A percentile compares a stretch with the other conserved stretches of the same genome.
Conservation (phyloP, 2,329 filamentous ascomycete species). For the Rhynchosporium graminicola region DNA sequence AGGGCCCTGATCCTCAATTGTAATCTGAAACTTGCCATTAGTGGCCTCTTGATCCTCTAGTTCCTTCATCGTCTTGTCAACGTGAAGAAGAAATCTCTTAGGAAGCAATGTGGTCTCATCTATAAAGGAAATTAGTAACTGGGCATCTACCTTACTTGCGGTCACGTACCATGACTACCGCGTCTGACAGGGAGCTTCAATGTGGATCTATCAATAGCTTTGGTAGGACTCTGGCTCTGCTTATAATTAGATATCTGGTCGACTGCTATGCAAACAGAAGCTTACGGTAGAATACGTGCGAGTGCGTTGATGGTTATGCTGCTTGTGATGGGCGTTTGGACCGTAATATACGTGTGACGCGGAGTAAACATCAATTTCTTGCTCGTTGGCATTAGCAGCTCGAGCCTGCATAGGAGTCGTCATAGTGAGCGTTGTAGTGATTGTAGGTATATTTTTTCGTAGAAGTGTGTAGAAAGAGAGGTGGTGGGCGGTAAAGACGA, state of each 20-base stretch:
- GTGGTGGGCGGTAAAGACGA: neutral
- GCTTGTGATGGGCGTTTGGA: slow-evolving; percentile 30
- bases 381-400: slow-evolving; percentile 12
- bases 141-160: neutral
- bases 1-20: slow-evolving; percentile 90
- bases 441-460: neutral
- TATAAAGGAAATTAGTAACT: slow-evolving; percentile 42
- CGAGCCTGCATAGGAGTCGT: slow-evolving; percentile 22
- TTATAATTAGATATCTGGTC: slow-evolving; percentile 18
- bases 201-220: slow-evolving; percentile 25
- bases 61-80: slow-evolving; percentile 78
- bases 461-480: neutral
- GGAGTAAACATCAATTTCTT: slow-evolving; percentile 38
- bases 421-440: slow-evolving; percentile 24
- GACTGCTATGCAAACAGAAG: neutral
- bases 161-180: slow-evolving; percentile 39
- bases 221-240: slow-evolving; percentile 32
- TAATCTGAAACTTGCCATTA: slow-evolving; percentile 94
- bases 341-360: slow-evolving; percentile 41
- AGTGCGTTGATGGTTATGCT: slow-evolving; percentile 34
- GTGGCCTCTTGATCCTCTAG: slow-evolving; percentile 87
- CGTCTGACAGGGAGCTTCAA: slow-evolving; percentile 35
- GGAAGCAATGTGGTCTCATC: slow-evolving; percentile 72
- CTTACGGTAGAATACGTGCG: slow-evolving; percentile 40
- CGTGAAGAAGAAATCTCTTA: slow-evolving; percentile 82